Evolutionary conservation across 1,284 basidiomycete species (phyloP), one percentile per base, ranked within the genome.

Genomic region (Trametes hirsuta): DNA sequence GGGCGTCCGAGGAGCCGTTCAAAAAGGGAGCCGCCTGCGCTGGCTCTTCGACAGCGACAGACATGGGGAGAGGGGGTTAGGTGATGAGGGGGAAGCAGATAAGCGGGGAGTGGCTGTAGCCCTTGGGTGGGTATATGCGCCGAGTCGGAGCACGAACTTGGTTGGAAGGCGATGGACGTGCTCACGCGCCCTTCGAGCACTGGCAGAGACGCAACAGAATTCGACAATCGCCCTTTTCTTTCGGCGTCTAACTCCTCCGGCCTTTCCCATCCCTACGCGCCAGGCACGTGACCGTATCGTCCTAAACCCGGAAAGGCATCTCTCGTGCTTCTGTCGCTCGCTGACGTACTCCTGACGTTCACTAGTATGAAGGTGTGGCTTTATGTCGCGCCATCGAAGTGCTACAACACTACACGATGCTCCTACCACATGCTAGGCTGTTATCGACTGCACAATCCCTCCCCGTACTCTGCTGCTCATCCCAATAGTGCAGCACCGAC

Each of bases 41-140:
- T 57, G 61, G 60, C 57, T 64, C 68, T 21, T 67, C 67, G 57
- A 66, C 69, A 57, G 69, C 70, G 49, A 68, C 68, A 51, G 70
- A 74, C 65, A 63, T 71, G 69, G 64, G 47, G 53, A 62, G 40
- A 48, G 62, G 56, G 67, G 39, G 64, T 68, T 54, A 45, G 49
- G 46, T 48, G 58, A 66, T 46, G 63, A 64, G 42, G 66, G 66
- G 62, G 45, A 46, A 36, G 51, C 24, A 55, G 63, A 63, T 65
- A 65, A 65, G 63, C 51, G 45, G 47, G 47, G 47, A 30, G 58
- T 54, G 64, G 64, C 55, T 56, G 51, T 64, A 53, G 50, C 11
- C 48, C 11, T 51, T 41, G 61, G 37, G 42, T 25, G 49, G 39
- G 55, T 30, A 47, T 51, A 55, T 49, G 54, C 54, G 40, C 54